Conservation (phyloP, 345 rosid species). For the Lagerstroemia speciosa region DNA sequence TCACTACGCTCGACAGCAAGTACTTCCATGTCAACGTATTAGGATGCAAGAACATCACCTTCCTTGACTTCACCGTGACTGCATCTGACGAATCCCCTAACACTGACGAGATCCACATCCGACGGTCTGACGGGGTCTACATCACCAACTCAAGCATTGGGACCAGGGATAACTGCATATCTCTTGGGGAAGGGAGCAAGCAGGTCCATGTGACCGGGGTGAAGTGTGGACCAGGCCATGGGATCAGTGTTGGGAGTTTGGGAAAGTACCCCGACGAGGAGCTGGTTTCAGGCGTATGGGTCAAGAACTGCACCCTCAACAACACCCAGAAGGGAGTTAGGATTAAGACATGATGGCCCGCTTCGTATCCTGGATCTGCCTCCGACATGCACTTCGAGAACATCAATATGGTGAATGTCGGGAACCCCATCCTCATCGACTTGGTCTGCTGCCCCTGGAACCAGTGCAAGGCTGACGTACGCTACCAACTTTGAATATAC, state of each 20-base stretch:
- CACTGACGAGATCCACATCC: conserved; percentile 21
- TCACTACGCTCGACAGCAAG: conserved; percentile 16
- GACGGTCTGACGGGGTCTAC: conserved; percentile 10
- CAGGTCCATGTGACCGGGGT: conserved; percentile 3
- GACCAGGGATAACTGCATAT: conserved; percentile 20
- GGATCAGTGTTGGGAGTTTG: conserved; percentile 15
- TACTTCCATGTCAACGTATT: conserved; percentile 15
- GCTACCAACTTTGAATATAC: no score
- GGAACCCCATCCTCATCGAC: conserved; percentile 27
- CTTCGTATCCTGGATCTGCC: background rate
- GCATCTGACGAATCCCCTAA: conserved; percentile 12
- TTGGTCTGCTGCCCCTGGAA: conserved; percentile 21
- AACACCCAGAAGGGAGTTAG: conserved; percentile 3
- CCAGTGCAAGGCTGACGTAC: conserved; percentile 12
- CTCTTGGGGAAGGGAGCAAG: conserved; percentile 17
- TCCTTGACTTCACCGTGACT: conserved; percentile 1
- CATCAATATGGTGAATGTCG: conserved; percentile 23
- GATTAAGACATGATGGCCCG: conserved; percentile 17
- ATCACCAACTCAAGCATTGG: conserved; percentile 5
- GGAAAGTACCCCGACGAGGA: conserved; percentile 8
- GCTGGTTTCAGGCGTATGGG: background rate
- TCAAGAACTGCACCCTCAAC: conserved; percentile 13
- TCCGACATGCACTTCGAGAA: conserved; percentile 30
- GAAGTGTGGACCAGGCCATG: conserved; percentile 13
- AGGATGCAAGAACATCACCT: conserved; percentile 14